phyloP scores from a whole-genome alignment of 2,329 filamentous ascomycete species.

The Pestalotiopsis sp. region DNA sequence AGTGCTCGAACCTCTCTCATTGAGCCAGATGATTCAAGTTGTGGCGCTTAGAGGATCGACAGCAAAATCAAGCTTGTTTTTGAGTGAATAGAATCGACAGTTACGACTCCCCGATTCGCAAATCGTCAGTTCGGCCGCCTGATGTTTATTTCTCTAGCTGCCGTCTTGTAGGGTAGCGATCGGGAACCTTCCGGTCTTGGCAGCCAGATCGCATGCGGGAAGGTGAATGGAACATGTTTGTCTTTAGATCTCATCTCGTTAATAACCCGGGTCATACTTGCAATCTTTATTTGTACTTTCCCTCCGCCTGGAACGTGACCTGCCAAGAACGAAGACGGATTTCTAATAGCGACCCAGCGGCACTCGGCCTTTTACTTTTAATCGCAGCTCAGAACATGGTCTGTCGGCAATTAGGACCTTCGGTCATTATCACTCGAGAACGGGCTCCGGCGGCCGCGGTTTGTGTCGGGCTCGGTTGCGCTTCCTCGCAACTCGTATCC shows the following conservation, averaged over 20 bases:
- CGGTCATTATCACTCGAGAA: background rate
- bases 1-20: background rate
- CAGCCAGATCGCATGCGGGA: constrained; percentile 4
- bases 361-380: background rate
- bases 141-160: background rate
- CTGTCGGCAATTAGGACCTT: background rate
- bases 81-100: too few relatives aligned
- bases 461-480: background rate
- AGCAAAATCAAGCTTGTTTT: background rate
- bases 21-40: background rate
- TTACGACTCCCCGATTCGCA: too few relatives aligned
- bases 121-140: background rate
- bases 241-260: background rate
- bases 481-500: background rate
- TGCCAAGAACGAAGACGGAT: background rate
- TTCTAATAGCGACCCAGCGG: background rate
- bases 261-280: background rate
- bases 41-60: background rate
- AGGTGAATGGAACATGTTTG: background rate
- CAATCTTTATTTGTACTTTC: background rate
- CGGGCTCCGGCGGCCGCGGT: background rate
- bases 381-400: background rate
- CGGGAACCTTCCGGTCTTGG: constrained; percentile 11
- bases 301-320: background rate
- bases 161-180: background rate